Base-by-base conservation (phyloP, 768 basidiomycete species). In the Hebeloma cylindrosporum region DNA sequence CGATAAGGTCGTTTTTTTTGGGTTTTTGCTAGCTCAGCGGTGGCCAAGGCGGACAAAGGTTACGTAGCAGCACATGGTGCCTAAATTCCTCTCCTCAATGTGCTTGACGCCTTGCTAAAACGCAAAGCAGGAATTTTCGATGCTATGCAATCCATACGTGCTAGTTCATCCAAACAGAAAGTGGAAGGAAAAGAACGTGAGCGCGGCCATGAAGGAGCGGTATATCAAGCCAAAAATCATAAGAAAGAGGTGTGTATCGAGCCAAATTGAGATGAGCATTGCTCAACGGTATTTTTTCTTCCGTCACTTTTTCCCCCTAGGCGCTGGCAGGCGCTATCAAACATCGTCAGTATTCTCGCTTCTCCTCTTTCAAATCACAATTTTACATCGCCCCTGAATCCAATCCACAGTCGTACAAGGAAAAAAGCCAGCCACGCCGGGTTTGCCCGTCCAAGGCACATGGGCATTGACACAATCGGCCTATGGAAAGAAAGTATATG, bases 141-240 rank as follows among this genome's bases (percentile, higher is more conserved):
- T 35, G 72, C 75, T 21, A 61, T 74, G 17, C 43, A 57, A 0
- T 63, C 64, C 4, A 58, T 78, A 9, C 71, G 76, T 29, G 72
- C n/a, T 77, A 45, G 76, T 75, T 0, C 64, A 78, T 26, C 61
- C 67, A 35, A 72, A 74, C 71, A 75, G 2, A 64, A 64, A 34
- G 43, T 43, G 13, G 32, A 31, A 63, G 37, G 30, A 7, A 41
- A 45, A 32, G 27, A 42, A 17, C 5, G 43, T 66, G 21, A 49
- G 59, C 13, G 17, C 30, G 36, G 16, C 40, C 37, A 13, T 30
- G 40, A 10, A 26, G 28, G 14, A 22, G 27, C 7, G 18, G 20
- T 4, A 10, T n/a, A n/a, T n/a, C n/a, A n/a, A n/a, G n/a, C n/a
- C 26, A 6, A 23, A 9, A 34, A 35, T 11, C 14, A 27, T 43